These are phyloP conservation scores for Candida dendrica DNA, from an alignment of 805 yeast genomes.

Conservation along the genomic window DNA sequence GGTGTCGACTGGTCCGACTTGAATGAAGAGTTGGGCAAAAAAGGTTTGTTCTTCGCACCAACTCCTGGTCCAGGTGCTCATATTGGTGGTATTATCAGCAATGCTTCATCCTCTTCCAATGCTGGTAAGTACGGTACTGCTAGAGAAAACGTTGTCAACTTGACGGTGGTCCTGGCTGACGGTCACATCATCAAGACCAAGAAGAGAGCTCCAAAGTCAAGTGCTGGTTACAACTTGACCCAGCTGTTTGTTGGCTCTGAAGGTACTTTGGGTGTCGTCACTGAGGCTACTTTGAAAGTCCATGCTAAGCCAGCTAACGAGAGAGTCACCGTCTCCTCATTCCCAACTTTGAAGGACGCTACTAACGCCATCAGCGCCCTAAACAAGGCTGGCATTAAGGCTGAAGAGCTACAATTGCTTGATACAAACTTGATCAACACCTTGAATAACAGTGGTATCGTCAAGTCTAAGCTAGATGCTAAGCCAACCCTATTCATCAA, in stretches of 20 bases:
- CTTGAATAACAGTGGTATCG: conserved; percentile 49
- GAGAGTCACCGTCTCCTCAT: conserved; percentile 58
- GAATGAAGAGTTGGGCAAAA: conserved; percentile 36
- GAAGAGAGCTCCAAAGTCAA: conserved; percentile 59
- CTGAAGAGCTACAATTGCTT: conserved; percentile 66
- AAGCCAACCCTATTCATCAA: conserved; percentile 56
- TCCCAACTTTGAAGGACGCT: conserved; percentile 63
- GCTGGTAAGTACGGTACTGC: conserved; percentile 69
- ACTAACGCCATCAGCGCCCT: conserved; percentile 56
- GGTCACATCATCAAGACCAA: conserved; percentile 65
- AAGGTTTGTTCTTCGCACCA: conserved; percentile 57
- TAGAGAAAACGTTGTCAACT: conserved; percentile 54
- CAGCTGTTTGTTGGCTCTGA: conserved; percentile 64
- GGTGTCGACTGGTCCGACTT: conserved; percentile 69
- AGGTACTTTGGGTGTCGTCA: conserved; percentile 67
- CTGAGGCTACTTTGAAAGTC: conserved; percentile 62
- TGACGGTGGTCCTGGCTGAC: conserved; percentile 68
- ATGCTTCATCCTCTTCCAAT: conserved; percentile 68
- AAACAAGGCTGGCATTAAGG: conserved; percentile 49
- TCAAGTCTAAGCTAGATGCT: conserved; percentile 31
- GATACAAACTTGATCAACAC: conserved; percentile 63
- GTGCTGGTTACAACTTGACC: conserved; percentile 71
- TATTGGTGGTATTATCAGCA: conserved; percentile 65
- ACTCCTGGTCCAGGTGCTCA: conserved; percentile 73
- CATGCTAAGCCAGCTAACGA: conserved; percentile 55